phyloP scores from a whole-genome alignment of 1,284 basidiomycete species.

The Papiliotrema nemorosa region DNA sequence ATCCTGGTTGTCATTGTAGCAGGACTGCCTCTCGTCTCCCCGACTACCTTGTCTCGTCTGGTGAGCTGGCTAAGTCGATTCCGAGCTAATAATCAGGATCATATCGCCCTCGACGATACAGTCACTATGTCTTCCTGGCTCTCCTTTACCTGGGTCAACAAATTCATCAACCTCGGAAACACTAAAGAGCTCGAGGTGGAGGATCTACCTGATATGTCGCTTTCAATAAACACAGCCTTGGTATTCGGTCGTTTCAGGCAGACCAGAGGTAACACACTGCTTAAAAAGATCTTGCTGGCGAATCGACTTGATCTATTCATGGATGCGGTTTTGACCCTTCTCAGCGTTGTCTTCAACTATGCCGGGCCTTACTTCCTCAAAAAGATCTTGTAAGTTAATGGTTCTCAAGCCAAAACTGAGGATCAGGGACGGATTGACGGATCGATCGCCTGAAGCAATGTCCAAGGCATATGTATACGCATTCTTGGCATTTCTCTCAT shows the following conservation, averaged over 20 bases:
- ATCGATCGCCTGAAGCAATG: slow-evolving; percentile 53
- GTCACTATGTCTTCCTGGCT: slow-evolving; percentile 74
- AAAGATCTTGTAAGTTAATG: slow-evolving; percentile 43
- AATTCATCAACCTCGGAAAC: slow-evolving; percentile 62
- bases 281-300: slow-evolving; percentile 61
- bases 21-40: slow-evolving; percentile 18
- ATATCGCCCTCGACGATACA: slow-evolving; percentile 58
- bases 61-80: slow-evolving; percentile 19
- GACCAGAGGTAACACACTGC: slow-evolving; percentile 52
- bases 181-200: slow-evolving; percentile 61
- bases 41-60: slow-evolving; percentile 35
- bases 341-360: slow-evolving; percentile 67
- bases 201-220: slow-evolving; percentile 69
- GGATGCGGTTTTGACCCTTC: slow-evolving; percentile 63
- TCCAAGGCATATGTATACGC: slow-evolving; percentile 69
- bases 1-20: slow-evolving; percentile 22
- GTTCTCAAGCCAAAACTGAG: neutral
- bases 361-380: slow-evolving; percentile 49
- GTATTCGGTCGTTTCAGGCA: slow-evolving; percentile 59
- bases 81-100: slow-evolving; percentile 10
- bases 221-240: slow-evolving; percentile 63
- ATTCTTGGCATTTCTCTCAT: slow-evolving; percentile 60
- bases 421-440: slow-evolving; percentile 36
- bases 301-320: slow-evolving; percentile 70
- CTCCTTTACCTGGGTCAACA: slow-evolving; percentile 70